Base-by-base conservation (phyloP, 208 protist species). In the Trypanosoma brucei region DNA sequence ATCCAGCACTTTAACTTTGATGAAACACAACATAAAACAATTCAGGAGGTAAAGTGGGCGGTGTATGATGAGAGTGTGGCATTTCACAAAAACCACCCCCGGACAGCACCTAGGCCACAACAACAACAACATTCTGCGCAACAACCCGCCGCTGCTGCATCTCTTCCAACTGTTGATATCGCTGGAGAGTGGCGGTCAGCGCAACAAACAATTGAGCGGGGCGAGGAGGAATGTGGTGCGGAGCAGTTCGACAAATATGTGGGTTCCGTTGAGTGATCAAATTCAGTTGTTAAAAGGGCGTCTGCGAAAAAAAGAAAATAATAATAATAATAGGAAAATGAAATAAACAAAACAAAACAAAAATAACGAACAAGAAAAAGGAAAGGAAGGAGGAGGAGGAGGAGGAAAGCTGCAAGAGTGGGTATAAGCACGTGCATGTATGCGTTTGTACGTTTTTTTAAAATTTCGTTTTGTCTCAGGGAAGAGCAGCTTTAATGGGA, bases 61-160 rank as follows among this genome's bases (percentile, higher is more conserved):
- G 94, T 96, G 62, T 91, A 89, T 70, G 65, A 75, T 36, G 86
- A 93, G 70, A 89, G 83, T 60, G 53, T 95, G 13, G 59, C 52
- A 59, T 96, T 86, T 56, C 91, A 92, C 68, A 74, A 75, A 37
- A 54, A 75, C 53, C 68, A 89, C 49, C 72, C 72, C 33, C 37
- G 50, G 36, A 62, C 57, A 11, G 65, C 65, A 14, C 65, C 65
- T 22, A 39, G 42, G 3, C 9, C 38, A 59, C 63, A 70, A 57
- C 63, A 68, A 9, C 62, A 70, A 30, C 63, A 65, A 34, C 60
- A 22, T 56, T 65, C 53, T 53, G 31, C 59, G 55, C 33, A 11
- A 35, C 13, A 57, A 39, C 7, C 48, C 46, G n/a, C n/a, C 34
- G 33, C 49, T 22, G 22, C 22, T 22, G 22, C 22, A 22, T 22